Base-by-base conservation (phyloP, 1,139 yeast species). In the Yamadazyma taylorii region DNA sequence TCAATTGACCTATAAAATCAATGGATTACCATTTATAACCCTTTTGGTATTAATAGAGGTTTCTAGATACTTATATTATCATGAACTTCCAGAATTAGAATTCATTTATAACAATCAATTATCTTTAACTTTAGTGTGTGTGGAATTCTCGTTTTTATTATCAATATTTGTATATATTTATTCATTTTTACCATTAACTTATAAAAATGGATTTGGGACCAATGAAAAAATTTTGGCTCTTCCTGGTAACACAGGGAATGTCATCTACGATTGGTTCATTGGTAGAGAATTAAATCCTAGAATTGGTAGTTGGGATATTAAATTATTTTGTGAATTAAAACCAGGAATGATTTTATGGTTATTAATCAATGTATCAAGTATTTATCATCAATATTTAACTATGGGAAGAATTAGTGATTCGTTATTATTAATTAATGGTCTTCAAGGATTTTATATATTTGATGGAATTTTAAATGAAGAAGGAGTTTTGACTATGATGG, bases 211-310 rank as follows among this genome's bases (percentile, higher is more conserved):
- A 11, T 45, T 50, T 5, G 77, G 74, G 13, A 80, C 79, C 4
- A 68, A 66, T 13, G 94, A 86, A 53, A 73, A 86, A 42, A 78
- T 90, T 30, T 69, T 92, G 40, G 92, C 97, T 0, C 64, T 76
- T 30, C 94, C 94, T 33, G 98, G 98, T 3, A 92, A 92, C 62
- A 73, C 96, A 0, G 87, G 88, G 0, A 81, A 78, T 48, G 48
- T 64, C 1, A 52, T 90, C 21, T 92, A 86, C 57, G 97, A 92
- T 61, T 92, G 97, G 96, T 94, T 88, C 56, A 89, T 92, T 58
- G 99, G 99, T 21, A 78, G 98, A 38, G 97, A 92, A 60, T 70
- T 94, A 55, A 94, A 94, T 56, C 98, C 98, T 23, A 73, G 97
- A 50, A 67, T 88, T 39, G 95, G 95, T 0, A 55, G 75, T 1